Base-by-base conservation (phyloP, 768 basidiomycete species). In the Serendipita vermifera region DNA sequence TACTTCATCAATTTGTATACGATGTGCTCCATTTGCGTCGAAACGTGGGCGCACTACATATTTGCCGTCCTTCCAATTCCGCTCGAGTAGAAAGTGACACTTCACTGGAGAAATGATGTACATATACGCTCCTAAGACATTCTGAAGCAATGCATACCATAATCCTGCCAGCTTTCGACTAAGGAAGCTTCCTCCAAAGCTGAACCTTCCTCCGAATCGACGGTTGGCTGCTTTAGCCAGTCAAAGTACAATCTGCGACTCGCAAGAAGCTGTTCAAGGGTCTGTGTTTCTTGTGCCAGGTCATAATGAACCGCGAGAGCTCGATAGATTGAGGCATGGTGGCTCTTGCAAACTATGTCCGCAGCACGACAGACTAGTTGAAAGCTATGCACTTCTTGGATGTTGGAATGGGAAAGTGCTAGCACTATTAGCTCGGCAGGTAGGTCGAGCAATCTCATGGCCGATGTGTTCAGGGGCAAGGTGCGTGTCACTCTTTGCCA, bases 1-100 rank as follows among this genome's bases (percentile, higher is more conserved):
- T 29, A 7, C 46, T 51, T 51, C 46, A 29, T 51, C 46, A 15
- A 51, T 51, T 26, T 51, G 46, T 9, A 51, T 51, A 29, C 46
- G 46, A 51, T 51, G 46, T 7, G 9, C n/a, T 26, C 46, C 9
- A n/a, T 9, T 36, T 36, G 35, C 9, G 35, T 51, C n/a, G 9
- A 29, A 4, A 5, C 22, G 7, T 9, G 9, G 46, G 11, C 29
- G 22, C 5, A 26, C n/a, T n/a, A 26, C 7, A 26, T 20, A 2
- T 26, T 20, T 51, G 27, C 46, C 46, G 9, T 22, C 1, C 11
- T 11, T 43, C 41, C 41, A 43, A 22, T 22, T 43, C 11, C 9
- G 14, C 20, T 43, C 41, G 14, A 43, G 24, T 43, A 43, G 9
- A 43, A 43, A 43, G 20, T 15, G 24, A 43, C 20, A 9, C 1